Base-by-base conservation (phyloP, 495 filamentous ascomycete genomes). In the Bacidia rubella region DNA sequence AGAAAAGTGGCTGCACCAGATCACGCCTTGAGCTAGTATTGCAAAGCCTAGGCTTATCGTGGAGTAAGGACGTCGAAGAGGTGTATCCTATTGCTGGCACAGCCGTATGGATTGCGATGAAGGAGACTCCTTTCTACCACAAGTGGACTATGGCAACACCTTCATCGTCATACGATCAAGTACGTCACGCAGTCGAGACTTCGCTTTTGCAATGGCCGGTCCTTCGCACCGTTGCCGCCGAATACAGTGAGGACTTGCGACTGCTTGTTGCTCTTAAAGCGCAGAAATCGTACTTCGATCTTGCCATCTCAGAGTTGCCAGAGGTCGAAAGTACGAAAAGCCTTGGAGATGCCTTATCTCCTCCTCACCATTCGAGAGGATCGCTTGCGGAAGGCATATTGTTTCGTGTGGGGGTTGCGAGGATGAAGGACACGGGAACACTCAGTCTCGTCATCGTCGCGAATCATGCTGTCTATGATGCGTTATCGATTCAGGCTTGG, bases 381-480 rank as follows among this genome's bases (percentile, higher is more conserved):
- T 5, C 15, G 7, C 29, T 35, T 35, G 7, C 29, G 5, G 29
- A 15, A 7, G 39, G 51, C 12, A 35, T 25, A 15, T 24, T 53
- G 39, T 2, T 26, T 11, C 40, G 40, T 1, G 11, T 53, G 11
- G 24, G 22, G 11, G 45, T 53, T 17, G 20, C 51, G 1, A 53
- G 32, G 10, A 21, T 53, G 11, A 43, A 25, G 11, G 45, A 15
- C 11, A 53, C 51, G 0, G 38, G 40, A n/a, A 53, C 39, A 26
- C 19, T 21, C 11, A n/a, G 51, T 23, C 25, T 43, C 22, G 21
- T 55, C 19, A 12, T 50, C 5, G 17, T 41, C 15, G 32, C 23
- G 2, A 40, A 50, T 17, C 53, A 55, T 19, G 47, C 46, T 21
- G 27, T 43, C 7, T 42, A 27, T 15, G 53, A 55, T 29, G 29